A percentile compares a stretch with the other conserved stretches of the same genome.
These are phyloP conservation scores for Annona cherimola DNA, from an alignment of 164 flowering plant genomes.

Conservation along the genomic window DNA sequence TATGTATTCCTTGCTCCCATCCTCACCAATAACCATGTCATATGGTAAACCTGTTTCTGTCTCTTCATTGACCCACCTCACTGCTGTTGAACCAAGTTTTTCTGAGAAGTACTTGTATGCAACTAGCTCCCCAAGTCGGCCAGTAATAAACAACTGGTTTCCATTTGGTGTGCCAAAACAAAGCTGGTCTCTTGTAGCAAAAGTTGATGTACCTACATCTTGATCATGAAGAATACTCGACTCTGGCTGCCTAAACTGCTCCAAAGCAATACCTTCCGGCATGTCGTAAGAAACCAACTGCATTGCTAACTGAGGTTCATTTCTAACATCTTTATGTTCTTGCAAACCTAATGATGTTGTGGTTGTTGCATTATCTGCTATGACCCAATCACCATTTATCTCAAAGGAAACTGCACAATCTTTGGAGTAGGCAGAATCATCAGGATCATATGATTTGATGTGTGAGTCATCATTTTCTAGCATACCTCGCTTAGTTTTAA, in stretches of 20 bases:
- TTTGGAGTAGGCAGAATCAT: conserved; percentile 8
- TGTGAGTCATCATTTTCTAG: conserved; percentile 11
- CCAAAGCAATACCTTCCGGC: conserved; percentile 6
- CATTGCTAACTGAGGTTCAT: conserved; percentile 9
- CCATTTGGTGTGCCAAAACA: conserved; percentile 31
- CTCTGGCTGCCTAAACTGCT: conserved; percentile 18
- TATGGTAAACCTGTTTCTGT: conserved; percentile 80
- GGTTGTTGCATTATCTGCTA: conserved; percentile 23
- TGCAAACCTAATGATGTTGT: conserved; percentile 11
- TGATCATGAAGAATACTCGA: conserved; percentile 12
- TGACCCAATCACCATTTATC: conserved; percentile 22
- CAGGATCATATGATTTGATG: conserved; percentile 5
- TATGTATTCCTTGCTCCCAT: conserved; percentile 40
- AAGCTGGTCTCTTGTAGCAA: conserved; percentile 37
- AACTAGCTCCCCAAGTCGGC: conserved; percentile 62
- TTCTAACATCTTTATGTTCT: conserved; percentile 15
- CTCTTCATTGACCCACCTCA: conserved; percentile 74
- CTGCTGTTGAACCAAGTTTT: conserved; percentile 28
- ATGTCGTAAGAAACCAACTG: conserved; percentile 7
- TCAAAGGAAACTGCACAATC: conserved; percentile 17
- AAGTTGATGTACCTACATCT: conserved; percentile 10
- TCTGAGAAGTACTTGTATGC: conserved; percentile 62
- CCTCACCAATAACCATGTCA: conserved; percentile 53
- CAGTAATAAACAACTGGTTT: conserved; percentile 48
- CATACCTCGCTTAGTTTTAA: conserved; percentile 21